Conservation (phyloP, 176 grass and related monocot genomes). For the Bothriochloa decipiens region DNA sequence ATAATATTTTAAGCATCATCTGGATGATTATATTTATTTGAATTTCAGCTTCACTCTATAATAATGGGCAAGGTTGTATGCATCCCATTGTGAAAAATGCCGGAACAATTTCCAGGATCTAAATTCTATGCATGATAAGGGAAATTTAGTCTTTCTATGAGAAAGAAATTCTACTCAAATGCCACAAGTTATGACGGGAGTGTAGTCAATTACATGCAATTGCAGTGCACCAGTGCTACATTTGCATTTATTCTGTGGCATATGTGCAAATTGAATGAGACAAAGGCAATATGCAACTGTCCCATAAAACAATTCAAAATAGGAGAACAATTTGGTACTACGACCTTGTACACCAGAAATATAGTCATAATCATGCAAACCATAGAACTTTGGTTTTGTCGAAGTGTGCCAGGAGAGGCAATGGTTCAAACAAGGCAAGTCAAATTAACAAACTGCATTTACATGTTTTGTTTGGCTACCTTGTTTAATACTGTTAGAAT, state of each 20-base stretch:
- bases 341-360: background rate
- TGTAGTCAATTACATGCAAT: background rate
- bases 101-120: background rate
- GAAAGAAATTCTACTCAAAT: background rate
- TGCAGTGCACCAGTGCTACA: too few relatives aligned
- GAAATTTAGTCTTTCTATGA: background rate
- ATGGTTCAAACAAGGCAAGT: background rate
- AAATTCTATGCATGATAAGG: background rate
- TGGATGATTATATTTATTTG: background rate
- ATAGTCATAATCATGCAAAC: conserved; percentile 16
- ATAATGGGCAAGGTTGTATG: background rate
- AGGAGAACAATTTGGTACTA: background rate
- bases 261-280: background rate
- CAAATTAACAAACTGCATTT: background rate
- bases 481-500: too few relatives aligned
- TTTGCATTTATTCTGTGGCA: background rate
- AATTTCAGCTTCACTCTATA: background rate
- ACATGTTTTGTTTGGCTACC: background rate
- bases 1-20: background rate
- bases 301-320: background rate
- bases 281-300: background rate
- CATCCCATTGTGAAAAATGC: background rate
- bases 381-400: background rate
- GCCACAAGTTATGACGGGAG: background rate
- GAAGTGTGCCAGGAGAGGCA: background rate